Base-by-base conservation (phyloP, 2,329 filamentous ascomycete species). In the Dactylellina leptospora region DNA sequence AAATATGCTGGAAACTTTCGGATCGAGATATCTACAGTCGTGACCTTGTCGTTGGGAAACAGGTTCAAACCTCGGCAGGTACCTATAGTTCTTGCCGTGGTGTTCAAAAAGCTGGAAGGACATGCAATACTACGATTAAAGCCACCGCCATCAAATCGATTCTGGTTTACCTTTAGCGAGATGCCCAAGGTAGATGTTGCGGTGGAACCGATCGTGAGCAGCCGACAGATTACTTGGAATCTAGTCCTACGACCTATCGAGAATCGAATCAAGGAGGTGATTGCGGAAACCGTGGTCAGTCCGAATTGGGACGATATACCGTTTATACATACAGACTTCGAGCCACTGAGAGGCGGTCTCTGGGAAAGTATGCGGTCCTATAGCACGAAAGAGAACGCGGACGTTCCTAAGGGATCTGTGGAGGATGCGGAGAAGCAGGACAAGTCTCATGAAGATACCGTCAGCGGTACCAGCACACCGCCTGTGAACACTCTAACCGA, bases 301-400 rank as follows among this genome's bases (percentile, higher is more conserved):
- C 95, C 95, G 0, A 96, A 96, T 78, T 99, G 95, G 93, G 95
- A 99, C 75, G 95, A 99, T 78, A 85, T 92, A 22, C 92, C 95
- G 0, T 97, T 99, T 79, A 89, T 92, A 78, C 87, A 90, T 76
- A 97, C 92, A 0, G 84, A 88, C 62, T 83, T 86, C 63, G 92
- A 96, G 78, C 81, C 83, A 18, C 92, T 91, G 84, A 86, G 95
- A 75, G 95, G 93, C 9, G 95, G 95, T 0, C 90, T 97, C 18
- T 99, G 87, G 87, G 80, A 83, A 27, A 51, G 74, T 80, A 82
- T 59, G 80, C 58, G 51, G 38, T 56, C 69, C 3, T 56, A 42
- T 45, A 55, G 54, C 18, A 47, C 28, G 40, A 75, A 58, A 4
- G 81, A 71, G 27, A 59, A 40, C 2, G 22, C 38, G 2, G 81